Evolutionary conservation across 495 filamentous ascomycete species (phyloP), one percentile per base, ranked within the genome.

Genomic region (Daldinia bambusicola): DNA sequence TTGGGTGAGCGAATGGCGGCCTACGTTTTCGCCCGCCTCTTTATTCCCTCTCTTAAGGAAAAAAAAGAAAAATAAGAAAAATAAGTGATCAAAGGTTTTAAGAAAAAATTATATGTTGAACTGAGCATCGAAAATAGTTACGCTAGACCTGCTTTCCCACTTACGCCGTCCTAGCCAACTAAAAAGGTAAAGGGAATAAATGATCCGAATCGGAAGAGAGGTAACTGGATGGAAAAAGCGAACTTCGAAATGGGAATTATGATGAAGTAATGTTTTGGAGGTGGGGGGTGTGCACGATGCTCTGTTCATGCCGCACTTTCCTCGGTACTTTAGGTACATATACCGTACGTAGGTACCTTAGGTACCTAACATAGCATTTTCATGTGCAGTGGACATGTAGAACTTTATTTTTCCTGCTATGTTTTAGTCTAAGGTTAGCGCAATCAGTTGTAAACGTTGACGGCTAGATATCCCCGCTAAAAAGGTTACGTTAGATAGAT

Each of bases 251-350:
- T n/a, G 22, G 50, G 34, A 36, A n/a, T 53, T 53, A 32, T 55
- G 64, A 67, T 67, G 64, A 67, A 67, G 64, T 67, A 67, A 67
- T 67, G 56, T 66, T 26, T 65, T 63, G 40, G 62, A 61, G 64
- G 53, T 59, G 63, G 55, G 16, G 45, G 61, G 60, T 52, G 60
- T 31, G 34, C 32, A 26, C 26, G 1, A 26, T 3, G 26, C 3
- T 26, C n/a, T 53, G 50, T 53, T 20, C 12, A n/a, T 31, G 50
- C 43, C 16, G 43, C 43, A 48, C 43, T 48, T 48, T 48, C 43
- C 18, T 48, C 50, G 30, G 50, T 32, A 48, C 43, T 48, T 48
- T 22, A n/a, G 26, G 50, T 53, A 53, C 50, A 53, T 53, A 12
- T 32, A 53, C 22, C 50, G 6, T 43, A 26, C 3, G 26, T n/a